A percentile compares a stretch with the other conserved stretches of the same genome.
These are phyloP conservation scores for Mesembryanthemum crystallinum DNA, from an alignment of 148 eudicot species.

Conservation along the genomic window DNA sequence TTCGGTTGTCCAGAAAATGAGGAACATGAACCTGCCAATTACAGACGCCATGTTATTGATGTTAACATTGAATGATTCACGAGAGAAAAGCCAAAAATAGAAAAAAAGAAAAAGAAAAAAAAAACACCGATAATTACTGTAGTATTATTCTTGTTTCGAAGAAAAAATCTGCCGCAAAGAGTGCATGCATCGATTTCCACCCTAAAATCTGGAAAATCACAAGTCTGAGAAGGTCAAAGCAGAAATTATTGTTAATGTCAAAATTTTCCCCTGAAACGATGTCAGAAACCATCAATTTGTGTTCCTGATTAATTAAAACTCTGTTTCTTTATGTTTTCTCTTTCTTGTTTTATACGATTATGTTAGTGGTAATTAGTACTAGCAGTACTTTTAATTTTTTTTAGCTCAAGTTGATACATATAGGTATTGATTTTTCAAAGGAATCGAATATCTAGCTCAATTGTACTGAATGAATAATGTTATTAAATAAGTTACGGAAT, in stretches of 20 bases:
- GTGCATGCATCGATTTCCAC: conserved; percentile 28
- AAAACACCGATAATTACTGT: background rate
- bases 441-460: too few species aligned
- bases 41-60: conserved; percentile 24
- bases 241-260: conserved; percentile 16
- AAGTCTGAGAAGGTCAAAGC: conserved; percentile 37
- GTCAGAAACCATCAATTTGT: conserved; percentile 26
- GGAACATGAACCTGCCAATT: conserved; percentile 49
- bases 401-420: too few species aligned
- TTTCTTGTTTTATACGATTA: conserved; percentile 13
- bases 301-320: background rate
- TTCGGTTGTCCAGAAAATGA: conserved; percentile 34
- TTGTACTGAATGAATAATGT: too few species aligned
- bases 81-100: conserved; percentile 14
- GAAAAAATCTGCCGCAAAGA: conserved; percentile 13
- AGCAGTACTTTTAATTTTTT: background rate
- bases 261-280: conserved; percentile 5
- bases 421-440: too few species aligned
- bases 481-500: too few species aligned
- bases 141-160: background rate
- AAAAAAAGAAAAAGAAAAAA: conserved; percentile 9
- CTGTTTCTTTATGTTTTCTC: background rate
- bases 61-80: conserved; percentile 24
- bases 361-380: background rate
- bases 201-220: conserved; percentile 31